phyloP scores from a whole-genome alignment of 768 basidiomycete species.

The Bullera alba region DNA sequence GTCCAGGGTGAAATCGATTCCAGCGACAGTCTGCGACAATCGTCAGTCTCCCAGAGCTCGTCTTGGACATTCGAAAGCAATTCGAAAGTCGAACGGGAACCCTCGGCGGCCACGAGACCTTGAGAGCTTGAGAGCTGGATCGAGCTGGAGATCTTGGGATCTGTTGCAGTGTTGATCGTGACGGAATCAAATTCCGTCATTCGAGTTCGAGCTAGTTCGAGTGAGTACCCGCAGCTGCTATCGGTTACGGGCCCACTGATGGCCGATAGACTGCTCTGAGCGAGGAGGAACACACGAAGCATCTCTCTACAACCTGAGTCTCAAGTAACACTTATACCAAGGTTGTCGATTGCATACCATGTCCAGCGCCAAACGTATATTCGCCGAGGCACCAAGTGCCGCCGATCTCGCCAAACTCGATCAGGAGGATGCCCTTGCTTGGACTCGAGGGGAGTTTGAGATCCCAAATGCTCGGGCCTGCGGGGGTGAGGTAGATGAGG shows the following conservation, averaged over 20 bases:
- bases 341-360: neutral
- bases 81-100: no score
- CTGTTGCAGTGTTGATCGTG: no score
- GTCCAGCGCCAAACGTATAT: neutral
- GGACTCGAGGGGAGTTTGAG: conserved; percentile 44
- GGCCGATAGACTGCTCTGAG: no score
- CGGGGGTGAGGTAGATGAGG: conserved; percentile 34
- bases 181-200: no score
- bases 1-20: no score
- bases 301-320: neutral
- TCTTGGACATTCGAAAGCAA: no score
- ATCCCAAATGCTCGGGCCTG: conserved; percentile 36
- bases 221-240: neutral
- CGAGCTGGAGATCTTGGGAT: no score
- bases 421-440: conserved; percentile 32
- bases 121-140: no score
- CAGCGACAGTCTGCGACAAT: no score
- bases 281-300: neutral
- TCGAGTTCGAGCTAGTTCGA: neutral
- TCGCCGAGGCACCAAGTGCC: no score
- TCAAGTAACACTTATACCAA: neutral
- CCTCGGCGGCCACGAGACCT: no score
- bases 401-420: conserved; percentile 21
- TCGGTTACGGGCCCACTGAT: neutral
- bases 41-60: no score